Base-by-base conservation (phyloP, 2,329 filamentous ascomycete genomes). In the Ambrosiella xylebori region DNA sequence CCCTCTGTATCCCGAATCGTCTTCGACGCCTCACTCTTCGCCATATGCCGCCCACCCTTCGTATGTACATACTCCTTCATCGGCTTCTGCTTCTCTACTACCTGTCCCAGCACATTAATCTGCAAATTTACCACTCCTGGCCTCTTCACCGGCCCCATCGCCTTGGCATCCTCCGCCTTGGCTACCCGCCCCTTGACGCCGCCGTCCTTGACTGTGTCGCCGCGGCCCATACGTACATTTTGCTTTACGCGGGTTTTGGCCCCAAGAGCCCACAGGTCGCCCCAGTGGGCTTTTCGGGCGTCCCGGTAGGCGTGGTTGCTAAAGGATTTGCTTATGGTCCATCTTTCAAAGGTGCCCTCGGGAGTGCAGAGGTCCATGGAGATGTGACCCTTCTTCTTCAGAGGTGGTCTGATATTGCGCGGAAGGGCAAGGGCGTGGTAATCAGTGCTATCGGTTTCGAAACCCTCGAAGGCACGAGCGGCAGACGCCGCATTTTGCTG, bases 231-330 rank as follows among this genome's bases (percentile, higher is more conserved):
- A 7, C 82, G 78, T 49, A 86, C 71, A 12, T 72, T 74, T 52
- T 86, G 74, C 1, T 70, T 66, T 3, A 85, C 78, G 11, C 88
- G 77, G 0, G 88, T 94, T 76, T 97, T 97, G 19, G 90, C 91
- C 0, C 93, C 93, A 0, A 97, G 75, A 0, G 91, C 89, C 93
- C 93, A 98, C 8, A 97, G 74, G 68, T 97, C 93, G 44, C 93
- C 93, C 93, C 91, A 97, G 57, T 73, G 73, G 0, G 85, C 79
- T 71, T 98, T 98, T 61, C 93, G 82, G 40, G 93, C 93, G 67
- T 97, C 93, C 64, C 86, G 88, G 71, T 91, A 97, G 0, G 89
- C 89, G 65, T 85, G 81, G 64, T 79, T 83, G 68, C 84, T 84
- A 70, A 84, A 93, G 61, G 83, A 88, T 64, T 82, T 82, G 1